phyloP scores from a whole-genome alignment of 805 yeast species.

The Metschnikowia kofuensis region DNA sequence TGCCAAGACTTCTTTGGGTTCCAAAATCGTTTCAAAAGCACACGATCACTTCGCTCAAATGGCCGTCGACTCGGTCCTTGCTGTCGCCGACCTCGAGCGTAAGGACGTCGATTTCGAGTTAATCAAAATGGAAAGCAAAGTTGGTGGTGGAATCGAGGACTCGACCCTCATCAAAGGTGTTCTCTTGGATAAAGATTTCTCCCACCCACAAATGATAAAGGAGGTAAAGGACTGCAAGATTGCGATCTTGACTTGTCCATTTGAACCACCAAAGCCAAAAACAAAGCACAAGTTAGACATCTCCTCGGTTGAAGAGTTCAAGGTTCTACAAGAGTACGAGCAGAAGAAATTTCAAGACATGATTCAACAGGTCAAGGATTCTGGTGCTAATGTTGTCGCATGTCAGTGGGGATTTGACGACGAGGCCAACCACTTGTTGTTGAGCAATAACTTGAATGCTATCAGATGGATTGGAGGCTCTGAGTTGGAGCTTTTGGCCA shows the following conservation, averaged over 20 bases:
- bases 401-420: conserved; percentile 99
- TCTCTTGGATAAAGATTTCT: conserved; percentile 90
- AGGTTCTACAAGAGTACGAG: conserved; percentile 87
- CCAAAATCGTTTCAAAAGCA: conserved; percentile 90
- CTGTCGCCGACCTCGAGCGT: conserved; percentile 88
- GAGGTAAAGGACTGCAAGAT: conserved; percentile 72
- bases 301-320: conserved; percentile 89
- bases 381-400: conserved; percentile 94
- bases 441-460: conserved; percentile 88
- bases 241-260: conserved; percentile 96
- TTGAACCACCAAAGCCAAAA: conserved; percentile 99
- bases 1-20: conserved; percentile 91
- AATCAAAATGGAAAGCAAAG: conserved; percentile 92
- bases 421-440: conserved; percentile 90
- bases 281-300: conserved; percentile 96
- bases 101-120: conserved; percentile 96
- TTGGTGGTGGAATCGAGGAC: conserved; percentile 91
- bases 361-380: conserved; percentile 79
- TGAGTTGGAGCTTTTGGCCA: conserved; percentile 91
- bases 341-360: conserved; percentile 85
- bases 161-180: conserved; percentile 87
- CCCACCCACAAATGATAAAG: conserved; percentile 98
- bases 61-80: conserved; percentile 94
- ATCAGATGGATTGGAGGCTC: conserved; percentile 99
- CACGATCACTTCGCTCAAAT: conserved; percentile 93